A percentile compares a stretch with the other conserved stretches of the same genome.
Evolutionary conservation across 2,329 filamentous ascomycete genomes (phyloP).

Genomic region (Aaosphaeria pasadenensis): DNA sequence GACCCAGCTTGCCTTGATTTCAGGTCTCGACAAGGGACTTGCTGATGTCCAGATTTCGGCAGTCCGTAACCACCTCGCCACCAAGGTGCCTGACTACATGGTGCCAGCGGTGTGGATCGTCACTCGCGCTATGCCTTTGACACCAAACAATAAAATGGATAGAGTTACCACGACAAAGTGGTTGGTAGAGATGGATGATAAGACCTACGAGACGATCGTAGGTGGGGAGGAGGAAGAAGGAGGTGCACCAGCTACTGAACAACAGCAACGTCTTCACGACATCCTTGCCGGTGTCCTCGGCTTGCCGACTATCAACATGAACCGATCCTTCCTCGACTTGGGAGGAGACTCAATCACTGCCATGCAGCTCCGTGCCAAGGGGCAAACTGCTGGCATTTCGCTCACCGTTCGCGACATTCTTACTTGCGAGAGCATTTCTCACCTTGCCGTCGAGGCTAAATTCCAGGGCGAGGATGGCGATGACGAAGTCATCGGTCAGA

Average conservation of each 20-base stretch:
- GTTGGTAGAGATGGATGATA: conserved; percentile 7
- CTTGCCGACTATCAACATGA: conserved; percentile 16
- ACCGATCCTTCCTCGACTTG: conserved; percentile 7
- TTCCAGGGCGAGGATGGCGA: conserved; percentile 4
- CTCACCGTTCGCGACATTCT: conserved; percentile 11
- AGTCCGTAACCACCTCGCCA: conserved; percentile 6
- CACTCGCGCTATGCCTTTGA: conserved; percentile 22
- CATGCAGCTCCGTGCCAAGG: conserved; percentile 11
- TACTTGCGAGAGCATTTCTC: conserved; percentile 8
- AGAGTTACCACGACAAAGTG: conserved; percentile 16
- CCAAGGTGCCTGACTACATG: conserved; percentile 16
- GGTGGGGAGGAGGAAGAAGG: conserved; percentile 6
- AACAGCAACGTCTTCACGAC: conserved; percentile 12
- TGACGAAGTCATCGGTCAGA: conserved; percentile 11
- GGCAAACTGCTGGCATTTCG: conserved; percentile 7
- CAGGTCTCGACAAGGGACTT: conserved; percentile 4
- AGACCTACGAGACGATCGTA: conserved; percentile 6
- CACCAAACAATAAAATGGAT: conserved; percentile 13
- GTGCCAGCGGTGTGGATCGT: conserved; percentile 23
- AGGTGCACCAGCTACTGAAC: conserved; percentile 8
- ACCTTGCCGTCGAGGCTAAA: conserved; percentile 8
- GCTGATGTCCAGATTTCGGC: conserved; percentile 2
- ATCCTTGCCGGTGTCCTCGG: conserved; percentile 39
- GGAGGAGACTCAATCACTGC: conserved; percentile 14
- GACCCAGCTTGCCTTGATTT: conserved; percentile 15